Conservation (phyloP, 2,329 filamentous ascomycete species). For the Pseudocercospora vitis region DNA sequence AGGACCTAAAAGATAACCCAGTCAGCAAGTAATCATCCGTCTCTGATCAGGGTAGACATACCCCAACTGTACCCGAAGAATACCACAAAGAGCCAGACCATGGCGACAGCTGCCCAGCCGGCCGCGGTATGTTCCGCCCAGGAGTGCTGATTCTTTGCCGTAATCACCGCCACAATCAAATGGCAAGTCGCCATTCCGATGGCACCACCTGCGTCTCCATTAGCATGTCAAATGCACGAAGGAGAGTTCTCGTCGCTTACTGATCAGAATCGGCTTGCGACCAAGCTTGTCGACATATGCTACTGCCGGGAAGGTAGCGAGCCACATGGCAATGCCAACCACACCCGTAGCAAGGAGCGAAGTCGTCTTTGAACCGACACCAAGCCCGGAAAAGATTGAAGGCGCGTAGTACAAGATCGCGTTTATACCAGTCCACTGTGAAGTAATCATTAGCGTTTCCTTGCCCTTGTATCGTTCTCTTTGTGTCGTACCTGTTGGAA, state of each 20-base stretch:
- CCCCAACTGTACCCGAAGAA: slow-evolving; percentile 63
- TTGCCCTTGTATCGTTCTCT: not conserved
- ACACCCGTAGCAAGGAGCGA: slow-evolving; percentile 69
- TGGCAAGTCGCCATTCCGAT: slow-evolving; percentile 51
- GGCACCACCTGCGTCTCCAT: slow-evolving; percentile 30
- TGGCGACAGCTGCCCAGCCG: slow-evolving; percentile 67
- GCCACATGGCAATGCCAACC: slow-evolving; percentile 68
- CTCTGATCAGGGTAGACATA: slow-evolving; percentile 37
- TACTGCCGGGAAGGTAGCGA: slow-evolving; percentile 64
- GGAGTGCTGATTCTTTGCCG: slow-evolving; percentile 61
- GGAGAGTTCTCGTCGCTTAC: slow-evolving; percentile 1
- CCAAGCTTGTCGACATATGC: slow-evolving; percentile 62
- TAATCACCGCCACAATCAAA: slow-evolving; percentile 56
- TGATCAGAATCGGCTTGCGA: slow-evolving; percentile 42
- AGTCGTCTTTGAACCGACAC: slow-evolving; percentile 47
- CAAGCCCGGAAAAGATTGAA: slow-evolving; percentile 40
- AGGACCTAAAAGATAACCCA: slow-evolving; percentile 59
- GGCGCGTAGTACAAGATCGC: slow-evolving; percentile 53
- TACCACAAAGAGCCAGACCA: slow-evolving; percentile 74
- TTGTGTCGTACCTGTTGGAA: slow-evolving; percentile 44
- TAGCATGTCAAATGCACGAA: not conserved
- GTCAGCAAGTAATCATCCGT: not conserved
- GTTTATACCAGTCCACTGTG: slow-evolving; percentile 40
- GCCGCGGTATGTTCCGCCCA: slow-evolving; percentile 60
- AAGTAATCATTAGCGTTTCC: too few relatives aligned